Evolutionary conservation across 139 green algal species (phyloP).

Genomic region (Chlamydomonas sp.): DNA sequence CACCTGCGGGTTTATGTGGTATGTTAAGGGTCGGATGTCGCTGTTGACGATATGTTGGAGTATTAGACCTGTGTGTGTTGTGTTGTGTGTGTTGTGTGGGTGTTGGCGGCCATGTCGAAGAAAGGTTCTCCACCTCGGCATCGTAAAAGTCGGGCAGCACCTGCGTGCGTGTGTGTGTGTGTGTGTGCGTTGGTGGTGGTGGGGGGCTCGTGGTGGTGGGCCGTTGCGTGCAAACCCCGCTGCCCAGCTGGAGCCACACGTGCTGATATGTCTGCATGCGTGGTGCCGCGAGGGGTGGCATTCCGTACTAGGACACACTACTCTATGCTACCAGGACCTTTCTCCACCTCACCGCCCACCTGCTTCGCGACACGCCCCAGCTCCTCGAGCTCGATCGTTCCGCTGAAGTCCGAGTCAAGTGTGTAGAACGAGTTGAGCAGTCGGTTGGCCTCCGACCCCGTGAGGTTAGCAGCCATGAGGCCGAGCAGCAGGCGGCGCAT

Average conservation of each 20-base stretch:
- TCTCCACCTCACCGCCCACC: too few relatives aligned
- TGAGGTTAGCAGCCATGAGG: conserved; percentile 35
- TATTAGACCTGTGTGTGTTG: too few relatives aligned
- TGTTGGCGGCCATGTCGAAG: too few relatives aligned
- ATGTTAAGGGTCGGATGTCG: background rate
- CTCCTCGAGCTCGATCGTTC: conserved; percentile 40
- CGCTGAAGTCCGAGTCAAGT: conserved; percentile 32
- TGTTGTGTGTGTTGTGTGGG: too few relatives aligned
- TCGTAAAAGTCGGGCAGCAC: too few relatives aligned
- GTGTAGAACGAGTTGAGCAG: conserved; percentile 34
- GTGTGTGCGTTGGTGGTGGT: too few relatives aligned
- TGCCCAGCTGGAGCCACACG: background rate
- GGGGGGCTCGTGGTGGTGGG: too few relatives aligned
- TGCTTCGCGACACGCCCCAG: conserved; percentile 15
- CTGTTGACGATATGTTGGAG: background rate
- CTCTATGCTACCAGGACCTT: background rate
- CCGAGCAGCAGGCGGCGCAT: conserved; percentile 45
- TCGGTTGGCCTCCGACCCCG: conserved; percentile 25
- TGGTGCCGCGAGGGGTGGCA: background rate
- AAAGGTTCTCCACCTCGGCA: too few relatives aligned
- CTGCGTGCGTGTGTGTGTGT: too few relatives aligned
- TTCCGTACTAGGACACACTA: background rate
- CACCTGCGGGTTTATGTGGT: conserved; percentile 19
- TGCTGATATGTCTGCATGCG: background rate
- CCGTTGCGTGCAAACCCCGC: too few relatives aligned